Evolutionary conservation across 805 yeast genomes (phyloP).

Genomic region (Barnettozyma siamensis): DNA sequence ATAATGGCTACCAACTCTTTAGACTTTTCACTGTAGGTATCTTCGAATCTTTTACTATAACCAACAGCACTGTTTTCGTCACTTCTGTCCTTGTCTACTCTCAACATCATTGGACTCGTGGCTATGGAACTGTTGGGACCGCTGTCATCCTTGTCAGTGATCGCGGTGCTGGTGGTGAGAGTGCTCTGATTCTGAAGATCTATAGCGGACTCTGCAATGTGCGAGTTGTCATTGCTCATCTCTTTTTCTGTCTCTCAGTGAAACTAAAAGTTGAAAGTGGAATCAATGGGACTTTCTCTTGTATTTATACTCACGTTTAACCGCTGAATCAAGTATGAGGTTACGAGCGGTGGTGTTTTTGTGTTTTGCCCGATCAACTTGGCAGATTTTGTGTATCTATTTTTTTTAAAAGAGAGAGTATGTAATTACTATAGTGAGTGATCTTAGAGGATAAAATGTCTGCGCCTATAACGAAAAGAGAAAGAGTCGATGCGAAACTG

Average conservation of each 20-base stretch:
- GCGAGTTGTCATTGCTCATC: no score
- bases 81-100: background rate
- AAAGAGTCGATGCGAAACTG: conserved; percentile 29
- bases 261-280: no score
- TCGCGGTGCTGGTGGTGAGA: conserved; percentile 1
- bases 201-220: background rate
- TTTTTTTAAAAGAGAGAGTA: no score
- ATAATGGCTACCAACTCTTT: conserved; percentile 7
- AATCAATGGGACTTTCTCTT: background rate
- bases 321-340: no score
- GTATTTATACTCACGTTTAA: background rate
- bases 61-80: background rate
- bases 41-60: conserved; percentile 1
- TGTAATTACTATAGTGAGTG: no score
- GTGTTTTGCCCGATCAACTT: no score
- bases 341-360: no score
- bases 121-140: background rate
- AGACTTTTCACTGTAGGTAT: background rate
- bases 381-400: no score
- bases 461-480: conserved; percentile 4
- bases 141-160: conserved; percentile 5
- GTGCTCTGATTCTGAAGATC: conserved; percentile 7
- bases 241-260: no score
- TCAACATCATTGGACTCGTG: conserved; percentile 7
- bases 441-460: background rate